These are phyloP conservation scores for Acanthamoeba royreba DNA, from an alignment of 208 protist species.

Conservation along the genomic window DNA sequence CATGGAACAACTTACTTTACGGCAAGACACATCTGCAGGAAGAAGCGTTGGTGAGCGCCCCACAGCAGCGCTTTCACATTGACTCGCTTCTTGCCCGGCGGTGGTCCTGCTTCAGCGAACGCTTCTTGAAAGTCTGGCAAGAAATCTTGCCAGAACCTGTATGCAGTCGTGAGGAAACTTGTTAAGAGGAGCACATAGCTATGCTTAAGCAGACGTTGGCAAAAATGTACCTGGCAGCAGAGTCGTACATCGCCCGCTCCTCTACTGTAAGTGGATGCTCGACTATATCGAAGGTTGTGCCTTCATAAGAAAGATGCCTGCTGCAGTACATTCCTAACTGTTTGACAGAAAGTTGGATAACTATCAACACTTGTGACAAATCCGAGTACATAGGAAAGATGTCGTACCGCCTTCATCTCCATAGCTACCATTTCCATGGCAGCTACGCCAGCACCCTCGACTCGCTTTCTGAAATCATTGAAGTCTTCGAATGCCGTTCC, in stretches of 20 bases:
- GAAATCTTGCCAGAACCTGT: neutral
- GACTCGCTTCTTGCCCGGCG: neutral
- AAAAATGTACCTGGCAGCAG: neutral
- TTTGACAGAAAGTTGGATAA: neutral
- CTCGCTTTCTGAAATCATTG: neutral
- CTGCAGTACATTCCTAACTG: constrained; percentile 27
- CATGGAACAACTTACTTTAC: neutral
- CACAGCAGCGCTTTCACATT: neutral
- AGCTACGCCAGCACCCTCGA: neutral
- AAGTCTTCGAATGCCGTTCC: neutral
- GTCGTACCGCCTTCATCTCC: constrained; percentile 37
- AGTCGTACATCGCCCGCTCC: neutral
- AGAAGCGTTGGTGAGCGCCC: neutral
- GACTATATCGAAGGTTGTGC: constrained; percentile 2
- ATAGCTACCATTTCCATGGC: constrained; percentile 51
- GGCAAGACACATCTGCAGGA: neutral
- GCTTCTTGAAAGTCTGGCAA: neutral
- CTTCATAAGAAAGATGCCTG: constrained; percentile 1
- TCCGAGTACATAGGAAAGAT: neutral
- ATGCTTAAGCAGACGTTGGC: neutral
- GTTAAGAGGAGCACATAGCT: neutral
- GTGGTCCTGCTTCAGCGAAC: neutral
- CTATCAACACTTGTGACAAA: neutral
- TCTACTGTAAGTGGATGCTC: neutral
- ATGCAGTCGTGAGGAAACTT: neutral